Evolutionary conservation across 148 eudicot genomes (phyloP).

Genomic region (Euryodendron excelsum): DNA sequence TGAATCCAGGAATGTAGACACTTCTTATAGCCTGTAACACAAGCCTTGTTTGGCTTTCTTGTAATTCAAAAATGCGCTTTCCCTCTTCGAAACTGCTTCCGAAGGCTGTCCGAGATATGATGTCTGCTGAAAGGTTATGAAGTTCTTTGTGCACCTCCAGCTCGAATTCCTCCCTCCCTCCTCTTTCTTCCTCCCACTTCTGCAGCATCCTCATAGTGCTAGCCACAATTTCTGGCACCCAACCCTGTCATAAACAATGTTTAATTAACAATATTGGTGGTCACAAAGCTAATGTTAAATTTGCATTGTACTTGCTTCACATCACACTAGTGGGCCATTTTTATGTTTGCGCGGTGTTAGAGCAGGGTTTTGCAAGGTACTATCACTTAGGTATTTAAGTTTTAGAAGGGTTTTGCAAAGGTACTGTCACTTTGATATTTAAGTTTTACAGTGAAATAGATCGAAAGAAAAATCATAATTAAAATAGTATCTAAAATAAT

Average conservation of each 20-base stretch:
- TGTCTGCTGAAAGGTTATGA: slow-evolving; percentile 62
- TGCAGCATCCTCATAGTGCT: slow-evolving; percentile 41
- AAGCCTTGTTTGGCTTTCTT: slow-evolving; percentile 57
- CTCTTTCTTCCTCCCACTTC: slow-evolving; percentile 51
- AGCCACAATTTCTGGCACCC: slow-evolving; percentile 78
- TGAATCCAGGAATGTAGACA: slow-evolving; percentile 80
- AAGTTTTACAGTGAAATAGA: too few species aligned
- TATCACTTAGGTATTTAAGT: too few species aligned
- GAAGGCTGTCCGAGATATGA: slow-evolving; percentile 79
- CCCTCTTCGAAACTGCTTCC: slow-evolving; percentile 80
- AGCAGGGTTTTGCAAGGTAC: neutral
- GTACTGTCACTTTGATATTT: too few species aligned
- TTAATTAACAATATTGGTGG: neutral
- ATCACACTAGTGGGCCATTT: too few species aligned
- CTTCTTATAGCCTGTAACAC: slow-evolving; percentile 59
- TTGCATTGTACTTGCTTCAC: neutral
- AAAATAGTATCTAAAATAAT: too few species aligned
- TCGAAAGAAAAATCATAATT: too few species aligned
- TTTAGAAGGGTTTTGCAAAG: too few species aligned
- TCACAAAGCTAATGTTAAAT: neutral
- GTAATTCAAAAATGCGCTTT: slow-evolving; percentile 56
- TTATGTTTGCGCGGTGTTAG: neutral
- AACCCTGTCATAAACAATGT: slow-evolving; percentile 41
- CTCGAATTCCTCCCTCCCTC: slow-evolving; percentile 54
- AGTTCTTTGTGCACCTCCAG: slow-evolving; percentile 60